phyloP scores from a whole-genome alignment of 2,329 filamentous ascomycete species.

The Fusarium chuoi region DNA sequence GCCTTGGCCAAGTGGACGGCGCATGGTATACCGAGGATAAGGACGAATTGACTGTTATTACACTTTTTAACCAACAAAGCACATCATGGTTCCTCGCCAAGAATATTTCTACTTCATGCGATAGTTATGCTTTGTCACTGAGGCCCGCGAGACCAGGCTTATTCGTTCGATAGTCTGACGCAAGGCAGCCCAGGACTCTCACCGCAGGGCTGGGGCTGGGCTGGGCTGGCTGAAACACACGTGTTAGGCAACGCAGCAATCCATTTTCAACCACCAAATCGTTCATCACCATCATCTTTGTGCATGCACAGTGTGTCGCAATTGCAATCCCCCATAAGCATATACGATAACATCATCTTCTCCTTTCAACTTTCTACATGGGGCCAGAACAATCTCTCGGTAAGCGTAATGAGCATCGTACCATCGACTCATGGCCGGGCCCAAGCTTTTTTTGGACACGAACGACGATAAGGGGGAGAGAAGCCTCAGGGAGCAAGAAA shows the following conservation, averaged over 20 bases:
- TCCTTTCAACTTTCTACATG: not conserved
- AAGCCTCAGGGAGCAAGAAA: not conserved
- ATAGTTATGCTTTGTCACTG: conserved; percentile 8
- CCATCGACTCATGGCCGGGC: conserved; percentile 30
- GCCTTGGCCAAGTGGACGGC: conserved; percentile 26
- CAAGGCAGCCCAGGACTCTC: not conserved
- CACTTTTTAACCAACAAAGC: no score
- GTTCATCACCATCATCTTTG: not conserved
- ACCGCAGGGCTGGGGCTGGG: conserved; percentile 9
- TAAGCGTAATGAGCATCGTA: conserved; percentile 28
- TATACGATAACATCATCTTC: conserved; percentile 4
- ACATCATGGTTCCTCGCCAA: not conserved
- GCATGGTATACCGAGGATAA: conserved; percentile 17
- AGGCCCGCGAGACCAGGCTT: conserved; percentile 8
- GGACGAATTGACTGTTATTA: not conserved
- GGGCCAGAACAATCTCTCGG: conserved; percentile 14
- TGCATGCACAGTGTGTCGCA: conserved; percentile 26
- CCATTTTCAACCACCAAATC: conserved; percentile 8
- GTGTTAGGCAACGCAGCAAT: conserved; percentile 12
- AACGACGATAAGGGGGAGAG: conserved; percentile 17
- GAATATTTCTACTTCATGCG: not conserved
- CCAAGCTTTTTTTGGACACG: conserved; percentile 27
- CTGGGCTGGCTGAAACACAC: conserved; percentile 30
- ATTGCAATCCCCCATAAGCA: not conserved
- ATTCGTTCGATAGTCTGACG: conserved; percentile 15